Percentiles rank a stretch among this genome's conserved stretches.
phyloP scores from a whole-genome alignment of 2,329 filamentous ascomycete genomes.

The Calonectria multiphialidica region DNA sequence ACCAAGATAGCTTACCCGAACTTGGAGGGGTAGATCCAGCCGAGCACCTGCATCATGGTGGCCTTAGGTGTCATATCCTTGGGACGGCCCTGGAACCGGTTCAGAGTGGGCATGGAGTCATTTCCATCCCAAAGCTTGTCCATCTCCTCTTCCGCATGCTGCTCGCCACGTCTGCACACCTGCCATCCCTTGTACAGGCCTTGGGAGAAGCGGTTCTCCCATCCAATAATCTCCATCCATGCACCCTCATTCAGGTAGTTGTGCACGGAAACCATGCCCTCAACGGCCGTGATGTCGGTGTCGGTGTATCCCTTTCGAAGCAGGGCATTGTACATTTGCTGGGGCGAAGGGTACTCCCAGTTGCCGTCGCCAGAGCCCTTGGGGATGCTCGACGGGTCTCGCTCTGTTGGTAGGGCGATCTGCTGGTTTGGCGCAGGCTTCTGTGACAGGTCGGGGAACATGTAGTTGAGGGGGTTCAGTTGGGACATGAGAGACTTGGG shows the following conservation, averaged over 20 bases:
- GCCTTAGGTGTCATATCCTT: constrained; percentile 94
- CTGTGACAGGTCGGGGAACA: constrained; percentile 91
- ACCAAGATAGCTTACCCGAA: constrained; percentile 72
- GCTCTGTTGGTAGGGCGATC: constrained; percentile 79
- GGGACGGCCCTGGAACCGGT: constrained; percentile 91
- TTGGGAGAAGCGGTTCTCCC: constrained; percentile 87
- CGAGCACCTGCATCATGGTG: constrained; percentile 83
- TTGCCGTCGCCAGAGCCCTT: constrained; percentile 81
- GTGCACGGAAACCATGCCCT: constrained; percentile 97
- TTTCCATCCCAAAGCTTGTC: constrained; percentile 66
- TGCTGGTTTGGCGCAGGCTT: constrained; percentile 80
- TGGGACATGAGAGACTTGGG: constrained; percentile 64
- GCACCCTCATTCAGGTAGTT: constrained; percentile 99
- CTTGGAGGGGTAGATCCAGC: constrained; percentile 81
- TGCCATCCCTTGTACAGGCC: constrained; percentile 81
- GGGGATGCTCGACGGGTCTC: constrained; percentile 92
- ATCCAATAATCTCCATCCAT: constrained; percentile 94
- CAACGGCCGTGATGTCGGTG: constrained; percentile 92
- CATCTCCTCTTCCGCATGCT: constrained; percentile 62
- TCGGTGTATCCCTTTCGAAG: constrained; percentile 96
- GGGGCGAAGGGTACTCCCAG: constrained; percentile 98
- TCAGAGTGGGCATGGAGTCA: constrained; percentile 75
- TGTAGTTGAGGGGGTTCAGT: constrained; percentile 87
- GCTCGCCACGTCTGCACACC: constrained; percentile 80
- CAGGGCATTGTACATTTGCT: constrained; percentile 99